Evolutionary conservation across 2,329 filamentous ascomycete species (phyloP), one percentile per base, ranked within the genome.

Genomic region (Talaromyces funiculosus): DNA sequence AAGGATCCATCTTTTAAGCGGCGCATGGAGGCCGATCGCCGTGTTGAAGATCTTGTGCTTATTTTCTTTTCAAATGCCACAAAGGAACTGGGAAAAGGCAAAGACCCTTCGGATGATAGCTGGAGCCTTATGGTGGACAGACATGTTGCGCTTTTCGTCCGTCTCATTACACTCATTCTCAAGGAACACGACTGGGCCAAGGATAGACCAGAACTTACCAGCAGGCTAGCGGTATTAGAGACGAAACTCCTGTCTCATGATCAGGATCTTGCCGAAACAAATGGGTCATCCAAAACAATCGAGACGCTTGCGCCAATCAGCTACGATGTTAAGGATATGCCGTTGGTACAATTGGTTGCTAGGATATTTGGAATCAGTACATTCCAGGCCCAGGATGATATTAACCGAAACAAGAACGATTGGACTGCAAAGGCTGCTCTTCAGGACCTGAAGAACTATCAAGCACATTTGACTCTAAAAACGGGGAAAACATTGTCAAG

Each of bases 261-360:
- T 69, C 91, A 96, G 74, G 92, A 97, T 71, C 81, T 99, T 56
- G 85, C 86, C 51, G 81, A 87, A 83, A 66, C 81, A 68, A 66
- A 78, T 82, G 81, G 86, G 14, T 76, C 86, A 22, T 76, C 86
- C 31, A 66, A 37, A 84, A 89, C 88, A 8, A 82, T 94, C 64
- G 93, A 97, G 73, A 89, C 93, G 22, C 82, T 90, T 60, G 85
- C 92, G 2, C 92, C 93, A 10, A 79, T 95, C 61, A 94, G 86
- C 70, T 90, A 96, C 74, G 90, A 97, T 74, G 88, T 97, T 71
- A 96, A 94, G 75, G 94, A 99, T 72, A 99, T 99, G 94, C 88
- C 88, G 38, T 84, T 97, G 76, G 94, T 96, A 29, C 88, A 94
- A 72, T 84, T 88, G 37, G 92, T 99, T 26, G 90, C 89, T 55